These are phyloP conservation scores for Aureobasidium subglaciale DNA, from an alignment of 2,329 filamentous ascomycete species.

Conservation along the genomic window DNA sequence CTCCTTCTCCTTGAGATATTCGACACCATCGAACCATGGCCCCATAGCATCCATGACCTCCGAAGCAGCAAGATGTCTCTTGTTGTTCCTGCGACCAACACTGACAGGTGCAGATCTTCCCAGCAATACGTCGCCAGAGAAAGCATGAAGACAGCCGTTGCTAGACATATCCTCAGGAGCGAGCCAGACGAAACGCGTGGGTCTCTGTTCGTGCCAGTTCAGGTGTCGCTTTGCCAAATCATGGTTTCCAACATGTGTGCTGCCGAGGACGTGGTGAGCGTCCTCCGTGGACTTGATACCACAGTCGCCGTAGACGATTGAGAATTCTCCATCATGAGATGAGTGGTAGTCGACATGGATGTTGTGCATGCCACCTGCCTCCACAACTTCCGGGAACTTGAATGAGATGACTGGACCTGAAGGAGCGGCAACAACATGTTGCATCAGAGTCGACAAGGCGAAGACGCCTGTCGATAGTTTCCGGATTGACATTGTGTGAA, in stretches of 20 bases:
- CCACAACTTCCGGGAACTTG: slow-evolving; percentile 15
- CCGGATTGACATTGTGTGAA: not conserved
- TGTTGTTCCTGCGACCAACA: slow-evolving; percentile 29
- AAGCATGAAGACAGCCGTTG: slow-evolving; percentile 41
- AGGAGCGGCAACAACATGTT: slow-evolving; percentile 5
- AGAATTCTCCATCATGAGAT: slow-evolving; percentile 38
- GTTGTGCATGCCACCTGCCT: slow-evolving; percentile 39
- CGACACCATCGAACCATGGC: slow-evolving; percentile 61
- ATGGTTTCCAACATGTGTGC: slow-evolving; percentile 32
- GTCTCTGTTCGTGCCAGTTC: slow-evolving; percentile 27
- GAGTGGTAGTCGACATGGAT: slow-evolving; percentile 40
- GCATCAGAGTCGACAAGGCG: slow-evolving; percentile 10
- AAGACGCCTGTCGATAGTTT: slow-evolving; percentile 11
- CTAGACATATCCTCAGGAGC: slow-evolving; percentile 34
- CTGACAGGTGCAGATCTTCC: slow-evolving; percentile 37
- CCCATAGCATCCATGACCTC: slow-evolving; percentile 50
- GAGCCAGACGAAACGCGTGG: slow-evolving; percentile 44
- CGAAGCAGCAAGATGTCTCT: slow-evolving; percentile 33
- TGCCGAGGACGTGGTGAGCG: slow-evolving; percentile 40
- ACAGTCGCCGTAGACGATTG: slow-evolving; percentile 41
- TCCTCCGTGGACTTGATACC: slow-evolving; percentile 29
- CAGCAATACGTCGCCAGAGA: slow-evolving; percentile 32
- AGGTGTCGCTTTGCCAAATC: slow-evolving; percentile 24
- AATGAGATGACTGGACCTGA: not conserved
- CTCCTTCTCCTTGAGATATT: slow-evolving; percentile 49